These are phyloP conservation scores for Quercus gilva DNA, from an alignment of 306 rosid genomes.

Conservation along the genomic window DNA sequence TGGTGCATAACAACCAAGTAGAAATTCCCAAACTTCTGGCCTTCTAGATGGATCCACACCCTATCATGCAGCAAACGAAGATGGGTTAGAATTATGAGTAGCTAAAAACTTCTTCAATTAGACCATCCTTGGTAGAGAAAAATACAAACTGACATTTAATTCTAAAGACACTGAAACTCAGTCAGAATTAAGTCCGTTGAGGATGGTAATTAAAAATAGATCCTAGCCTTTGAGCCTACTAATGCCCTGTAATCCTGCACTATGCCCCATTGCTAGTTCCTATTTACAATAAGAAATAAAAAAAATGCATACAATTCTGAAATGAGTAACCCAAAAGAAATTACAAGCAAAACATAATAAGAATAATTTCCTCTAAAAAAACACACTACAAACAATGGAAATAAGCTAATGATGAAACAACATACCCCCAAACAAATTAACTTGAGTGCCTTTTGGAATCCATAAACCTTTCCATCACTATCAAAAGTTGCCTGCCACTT, in stretches of 20 bases:
- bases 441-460: conserved; percentile 85
- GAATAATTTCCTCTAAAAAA: background rate
- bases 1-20: conserved; percentile 83
- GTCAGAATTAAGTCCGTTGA: background rate
- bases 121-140: conserved; percentile 8
- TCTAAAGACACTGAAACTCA: background rate
- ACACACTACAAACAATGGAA: background rate
- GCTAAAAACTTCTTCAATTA: background rate
- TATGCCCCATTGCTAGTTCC: background rate
- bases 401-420: conserved; percentile 9
- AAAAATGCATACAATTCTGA: background rate
- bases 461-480: conserved; percentile 72
- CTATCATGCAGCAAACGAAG: conserved; percentile 39
- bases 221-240: background rate
- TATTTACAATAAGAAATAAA: no score
- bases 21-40: conserved; percentile 90
- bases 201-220: background rate
- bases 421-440: conserved; percentile 81
- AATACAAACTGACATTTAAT: background rate
- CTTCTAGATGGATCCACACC: conserved; percentile 93
- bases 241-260: background rate
- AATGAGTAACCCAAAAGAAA: background rate
- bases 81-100: conserved; percentile 26
- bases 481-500: conserved; percentile 82
- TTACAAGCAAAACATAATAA: background rate